phyloP scores from a whole-genome alignment of 257 asterid species.

The Gentiana macrophylla region DNA sequence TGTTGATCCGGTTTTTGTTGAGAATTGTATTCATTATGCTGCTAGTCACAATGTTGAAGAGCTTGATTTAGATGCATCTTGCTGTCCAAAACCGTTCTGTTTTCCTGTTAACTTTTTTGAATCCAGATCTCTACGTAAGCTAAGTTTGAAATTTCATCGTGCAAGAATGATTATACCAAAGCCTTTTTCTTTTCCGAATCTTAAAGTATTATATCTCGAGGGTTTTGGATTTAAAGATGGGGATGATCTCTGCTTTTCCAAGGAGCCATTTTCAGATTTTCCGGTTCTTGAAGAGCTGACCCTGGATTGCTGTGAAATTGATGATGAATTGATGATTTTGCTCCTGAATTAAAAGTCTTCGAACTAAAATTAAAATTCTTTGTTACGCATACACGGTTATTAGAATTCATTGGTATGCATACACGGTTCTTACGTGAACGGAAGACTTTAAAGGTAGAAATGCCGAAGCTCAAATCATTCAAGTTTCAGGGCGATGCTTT shows the following conservation, averaged over 20 bases:
- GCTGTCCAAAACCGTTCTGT: slow-evolving; percentile 1
- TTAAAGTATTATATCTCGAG: slow-evolving; percentile 16
- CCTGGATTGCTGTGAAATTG: slow-evolving; percentile 5
- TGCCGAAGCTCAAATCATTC: slow-evolving; percentile 11
- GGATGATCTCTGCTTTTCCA: slow-evolving; percentile 4
- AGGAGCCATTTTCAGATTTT: slow-evolving; percentile 22
- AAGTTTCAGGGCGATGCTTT: slow-evolving; percentile 5
- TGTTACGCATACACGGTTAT: too few species aligned
- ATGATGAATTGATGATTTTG: slow-evolving; percentile 7
- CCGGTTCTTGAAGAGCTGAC: slow-evolving; percentile 17
- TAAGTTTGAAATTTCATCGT: not conserved
- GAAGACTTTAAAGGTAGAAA: slow-evolving; percentile 4
- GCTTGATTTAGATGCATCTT: slow-evolving; percentile 7
- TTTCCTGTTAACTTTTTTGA: slow-evolving; percentile 8
- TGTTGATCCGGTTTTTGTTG: slow-evolving; percentile 3
- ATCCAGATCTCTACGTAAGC: slow-evolving; percentile 6
- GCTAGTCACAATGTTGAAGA: slow-evolving; percentile 12
- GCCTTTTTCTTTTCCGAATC: slow-evolving; percentile 5
- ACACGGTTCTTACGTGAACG: not conserved
- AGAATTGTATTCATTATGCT: slow-evolving; percentile 14
- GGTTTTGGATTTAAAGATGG: not conserved
- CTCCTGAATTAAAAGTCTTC: slow-evolving; percentile 16
- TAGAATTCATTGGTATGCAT: too few species aligned
- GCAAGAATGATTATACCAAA: slow-evolving; percentile 4
- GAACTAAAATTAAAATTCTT: not conserved